Conservation (phyloP, 1,284 basidiomycete genomes). For the Cutaneotrichosporon mucoides region DNA sequence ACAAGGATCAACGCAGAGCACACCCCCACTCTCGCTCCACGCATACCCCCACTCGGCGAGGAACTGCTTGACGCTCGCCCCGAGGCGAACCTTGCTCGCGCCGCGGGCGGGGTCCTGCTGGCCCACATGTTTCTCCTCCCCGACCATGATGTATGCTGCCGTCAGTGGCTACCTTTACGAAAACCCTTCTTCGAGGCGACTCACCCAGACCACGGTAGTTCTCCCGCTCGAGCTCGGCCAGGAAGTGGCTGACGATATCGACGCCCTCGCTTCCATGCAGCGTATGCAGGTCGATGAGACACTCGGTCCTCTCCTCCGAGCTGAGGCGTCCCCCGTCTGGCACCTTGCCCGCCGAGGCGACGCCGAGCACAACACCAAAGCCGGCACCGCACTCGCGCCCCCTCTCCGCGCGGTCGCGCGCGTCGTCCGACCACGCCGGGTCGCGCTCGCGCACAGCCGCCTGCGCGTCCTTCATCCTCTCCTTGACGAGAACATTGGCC, state of each 20-base stretch:
- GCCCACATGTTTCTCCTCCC: slow-evolving; percentile 92
- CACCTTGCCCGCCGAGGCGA: slow-evolving; percentile 59
- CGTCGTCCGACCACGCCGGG: slow-evolving; percentile 73
- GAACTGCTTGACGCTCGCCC: slow-evolving; percentile 80
- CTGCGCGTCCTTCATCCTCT: slow-evolving; percentile 70
- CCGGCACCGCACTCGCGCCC: slow-evolving; percentile 77
- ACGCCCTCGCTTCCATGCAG: slow-evolving; percentile 87
- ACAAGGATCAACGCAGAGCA: slow-evolving; percentile 72
- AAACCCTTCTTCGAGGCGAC: slow-evolving; percentile 28
- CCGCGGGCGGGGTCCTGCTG: slow-evolving; percentile 75
- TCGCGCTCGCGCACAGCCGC: slow-evolving; percentile 68
- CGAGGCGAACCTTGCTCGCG: slow-evolving; percentile 73
- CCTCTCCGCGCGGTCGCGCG: slow-evolving; percentile 66
- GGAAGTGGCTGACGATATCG: slow-evolving; percentile 83
- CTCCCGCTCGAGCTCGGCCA: slow-evolving; percentile 81
- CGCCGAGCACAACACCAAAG: slow-evolving; percentile 77
- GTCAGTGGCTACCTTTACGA: not conserved
- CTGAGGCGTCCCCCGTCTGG: slow-evolving; percentile 57
- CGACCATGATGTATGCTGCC: slow-evolving; percentile 79
- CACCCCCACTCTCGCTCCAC: slow-evolving; percentile 88
- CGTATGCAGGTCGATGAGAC: slow-evolving; percentile 75
- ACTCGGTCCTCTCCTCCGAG: slow-evolving; percentile 77
- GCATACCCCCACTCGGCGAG: slow-evolving; percentile 89
- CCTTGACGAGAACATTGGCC: slow-evolving; percentile 71
- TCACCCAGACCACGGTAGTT: slow-evolving; percentile 75